Conservation (phyloP, 371 early-diverging fungal genomes). For the Mortierella sp. region DNA sequence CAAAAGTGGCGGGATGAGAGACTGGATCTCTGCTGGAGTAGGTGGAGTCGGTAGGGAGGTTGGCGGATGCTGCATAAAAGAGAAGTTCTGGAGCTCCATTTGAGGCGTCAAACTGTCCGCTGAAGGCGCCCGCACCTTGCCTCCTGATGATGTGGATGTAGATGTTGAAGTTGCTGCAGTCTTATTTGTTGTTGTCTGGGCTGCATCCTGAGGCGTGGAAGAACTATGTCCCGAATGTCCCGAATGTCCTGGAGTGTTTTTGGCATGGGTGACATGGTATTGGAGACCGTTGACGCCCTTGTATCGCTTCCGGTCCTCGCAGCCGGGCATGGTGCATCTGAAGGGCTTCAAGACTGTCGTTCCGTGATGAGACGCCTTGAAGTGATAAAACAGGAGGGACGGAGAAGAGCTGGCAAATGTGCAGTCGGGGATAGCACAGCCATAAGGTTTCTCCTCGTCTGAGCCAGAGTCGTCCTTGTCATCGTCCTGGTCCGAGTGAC, state of each 20-base stretch:
- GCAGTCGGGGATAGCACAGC: constrained; percentile 79
- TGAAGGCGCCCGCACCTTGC: constrained; percentile 2
- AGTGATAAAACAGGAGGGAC: constrained; percentile 73
- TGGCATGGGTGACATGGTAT: constrained; percentile 90
- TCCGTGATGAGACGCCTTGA: constrained; percentile 73
- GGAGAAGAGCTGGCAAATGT: constrained; percentile 70
- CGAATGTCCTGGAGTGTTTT: constrained; percentile 66
- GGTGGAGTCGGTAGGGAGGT: constrained; percentile 18
- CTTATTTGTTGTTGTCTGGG: constrained; percentile 3
- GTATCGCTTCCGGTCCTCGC: constrained; percentile 83
- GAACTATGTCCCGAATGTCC: constrained; percentile 25
- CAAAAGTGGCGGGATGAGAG: constrained; percentile 6
- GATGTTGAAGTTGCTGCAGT: neutral
- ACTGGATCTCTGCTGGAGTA: constrained; percentile 40
- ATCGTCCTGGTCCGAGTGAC: constrained; percentile 18
- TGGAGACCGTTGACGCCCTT: constrained; percentile 97
- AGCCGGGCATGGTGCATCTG: constrained; percentile 86
- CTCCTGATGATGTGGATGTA: constrained; percentile 4
- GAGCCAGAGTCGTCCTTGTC: constrained; percentile 42
- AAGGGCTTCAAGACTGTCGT: constrained; percentile 69
- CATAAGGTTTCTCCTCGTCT: constrained; percentile 71
- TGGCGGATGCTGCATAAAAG: neutral
- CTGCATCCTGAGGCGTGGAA: neutral
- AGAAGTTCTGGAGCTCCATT: neutral
- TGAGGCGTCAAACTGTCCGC: constrained; percentile 3